phyloP scores from a whole-genome alignment of 805 yeast genomes.

The Danielozyma ontarioensis region DNA sequence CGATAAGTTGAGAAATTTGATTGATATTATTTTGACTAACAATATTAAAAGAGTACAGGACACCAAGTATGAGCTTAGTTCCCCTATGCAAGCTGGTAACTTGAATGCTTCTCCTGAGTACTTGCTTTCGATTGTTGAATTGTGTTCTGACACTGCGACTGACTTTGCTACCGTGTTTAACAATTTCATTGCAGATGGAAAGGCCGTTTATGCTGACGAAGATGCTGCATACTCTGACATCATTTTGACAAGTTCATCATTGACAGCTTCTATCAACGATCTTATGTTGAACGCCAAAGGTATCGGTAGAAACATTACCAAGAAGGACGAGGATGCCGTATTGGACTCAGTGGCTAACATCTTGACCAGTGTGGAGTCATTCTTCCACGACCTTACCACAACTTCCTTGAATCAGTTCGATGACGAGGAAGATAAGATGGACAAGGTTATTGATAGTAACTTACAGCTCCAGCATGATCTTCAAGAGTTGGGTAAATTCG shows the following conservation, averaged over 20 bases:
- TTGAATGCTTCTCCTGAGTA: slow-evolving; percentile 69
- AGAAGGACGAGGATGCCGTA: slow-evolving; percentile 51
- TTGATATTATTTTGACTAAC: slow-evolving; percentile 68
- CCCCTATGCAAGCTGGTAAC: slow-evolving; percentile 81
- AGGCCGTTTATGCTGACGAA: slow-evolving; percentile 33
- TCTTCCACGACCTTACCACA: slow-evolving; percentile 56
- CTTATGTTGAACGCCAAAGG: slow-evolving; percentile 69
- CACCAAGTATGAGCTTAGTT: slow-evolving; percentile 60
- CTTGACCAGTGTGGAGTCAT: slow-evolving; percentile 57
- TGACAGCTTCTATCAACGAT: slow-evolving; percentile 58
- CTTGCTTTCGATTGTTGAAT: slow-evolving; percentile 63
- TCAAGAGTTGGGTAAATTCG: slow-evolving; percentile 50
- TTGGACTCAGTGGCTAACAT: slow-evolving; percentile 46
- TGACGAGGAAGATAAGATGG: slow-evolving; percentile 64
- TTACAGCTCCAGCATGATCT: slow-evolving; percentile 67
- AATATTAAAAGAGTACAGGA: slow-evolving; percentile 74
- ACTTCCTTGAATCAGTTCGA: slow-evolving; percentile 43
- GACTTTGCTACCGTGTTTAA: slow-evolving; percentile 78
- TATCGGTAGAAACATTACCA: slow-evolving; percentile 47
- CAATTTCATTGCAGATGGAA: slow-evolving; percentile 71
- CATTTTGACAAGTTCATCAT: slow-evolving; percentile 57
- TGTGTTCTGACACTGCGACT: slow-evolving; percentile 64
- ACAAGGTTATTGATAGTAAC: slow-evolving; percentile 70
- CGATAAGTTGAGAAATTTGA: slow-evolving; percentile 43
- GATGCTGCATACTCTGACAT: slow-evolving; percentile 57